These are phyloP conservation scores for Aspergillus udagawae DNA, from an alignment of 2,329 filamentous ascomycete species.

Conservation along the genomic window DNA sequence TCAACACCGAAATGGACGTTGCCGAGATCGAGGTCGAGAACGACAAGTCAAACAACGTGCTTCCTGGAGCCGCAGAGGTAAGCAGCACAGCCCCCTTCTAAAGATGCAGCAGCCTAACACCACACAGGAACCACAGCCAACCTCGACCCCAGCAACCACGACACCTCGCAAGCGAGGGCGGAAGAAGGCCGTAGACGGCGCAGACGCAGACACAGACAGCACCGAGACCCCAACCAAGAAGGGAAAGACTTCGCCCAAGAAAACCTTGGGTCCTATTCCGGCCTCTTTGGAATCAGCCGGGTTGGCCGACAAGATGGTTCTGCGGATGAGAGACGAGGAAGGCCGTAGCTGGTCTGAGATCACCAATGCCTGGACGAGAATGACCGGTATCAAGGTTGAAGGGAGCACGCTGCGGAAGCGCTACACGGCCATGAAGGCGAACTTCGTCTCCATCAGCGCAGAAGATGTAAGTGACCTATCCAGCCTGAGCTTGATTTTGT, in stretches of 20 bases:
- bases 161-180: slow-evolving; percentile 21
- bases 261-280: slow-evolving; percentile 17
- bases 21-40: neutral
- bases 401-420: slow-evolving; percentile 36
- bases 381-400: slow-evolving; percentile 31
- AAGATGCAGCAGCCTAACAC: neutral
- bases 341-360: slow-evolving; percentile 25
- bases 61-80: neutral
- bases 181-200: slow-evolving; percentile 7
- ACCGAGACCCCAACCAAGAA: slow-evolving; percentile 12
- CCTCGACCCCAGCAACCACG: neutral
- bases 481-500: neutral
- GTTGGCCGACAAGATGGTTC: slow-evolving; percentile 21
- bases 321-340: slow-evolving; percentile 26
- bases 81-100: neutral
- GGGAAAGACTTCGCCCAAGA: slow-evolving; percentile 6
- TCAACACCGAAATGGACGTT: neutral
- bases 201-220: neutral
- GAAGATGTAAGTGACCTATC: slow-evolving; percentile 30
- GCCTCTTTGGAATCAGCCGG: slow-evolving; percentile 17
- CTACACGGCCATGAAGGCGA: slow-evolving; percentile 36
- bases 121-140: neutral
- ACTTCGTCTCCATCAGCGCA: slow-evolving; percentile 33
- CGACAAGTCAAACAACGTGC: neutral
- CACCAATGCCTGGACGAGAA: slow-evolving; percentile 15